Conservation (phyloP, 2,329 filamentous ascomycete genomes). For the Myriosclerotinia curreyana region DNA sequence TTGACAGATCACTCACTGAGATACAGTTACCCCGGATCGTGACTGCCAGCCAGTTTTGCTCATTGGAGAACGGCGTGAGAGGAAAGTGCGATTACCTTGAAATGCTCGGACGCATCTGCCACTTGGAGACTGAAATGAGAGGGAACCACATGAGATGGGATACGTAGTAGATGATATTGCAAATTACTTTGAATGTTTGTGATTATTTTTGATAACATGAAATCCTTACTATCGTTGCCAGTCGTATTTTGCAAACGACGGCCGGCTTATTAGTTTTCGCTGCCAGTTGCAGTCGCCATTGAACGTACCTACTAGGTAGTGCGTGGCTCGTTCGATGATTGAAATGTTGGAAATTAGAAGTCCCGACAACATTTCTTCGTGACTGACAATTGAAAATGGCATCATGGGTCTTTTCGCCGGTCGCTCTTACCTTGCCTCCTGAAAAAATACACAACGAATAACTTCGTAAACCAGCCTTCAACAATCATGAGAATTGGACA, state of each 20-base stretch:
- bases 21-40: constrained; percentile 5
- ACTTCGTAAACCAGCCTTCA: not conserved
- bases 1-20: not conserved
- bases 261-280: too few species aligned
- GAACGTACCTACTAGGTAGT: too few species aligned
- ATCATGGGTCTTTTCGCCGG: not conserved
- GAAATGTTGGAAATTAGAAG: too few species aligned
- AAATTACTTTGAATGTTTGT: too few species aligned
- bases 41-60: constrained; percentile 5
- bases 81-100: not conserved
- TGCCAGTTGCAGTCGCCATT: too few species aligned
- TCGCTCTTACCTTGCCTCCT: not conserved
- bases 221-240: too few species aligned
- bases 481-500: not conserved
- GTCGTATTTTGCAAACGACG: too few species aligned
- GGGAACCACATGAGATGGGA: not conserved
- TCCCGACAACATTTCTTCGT: not conserved
- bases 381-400: not conserved
- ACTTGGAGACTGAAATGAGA: not conserved
- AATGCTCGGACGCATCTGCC: not conserved
- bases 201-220: too few species aligned
- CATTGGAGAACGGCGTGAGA: not conserved
- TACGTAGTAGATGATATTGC: too few species aligned
- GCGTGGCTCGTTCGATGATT: too few species aligned
- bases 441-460: not conserved